Evolutionary conservation across 2,329 filamentous ascomycete genomes (phyloP), one percentile per base, ranked within the genome.

Genomic region (Monosporascus sp.): DNA sequence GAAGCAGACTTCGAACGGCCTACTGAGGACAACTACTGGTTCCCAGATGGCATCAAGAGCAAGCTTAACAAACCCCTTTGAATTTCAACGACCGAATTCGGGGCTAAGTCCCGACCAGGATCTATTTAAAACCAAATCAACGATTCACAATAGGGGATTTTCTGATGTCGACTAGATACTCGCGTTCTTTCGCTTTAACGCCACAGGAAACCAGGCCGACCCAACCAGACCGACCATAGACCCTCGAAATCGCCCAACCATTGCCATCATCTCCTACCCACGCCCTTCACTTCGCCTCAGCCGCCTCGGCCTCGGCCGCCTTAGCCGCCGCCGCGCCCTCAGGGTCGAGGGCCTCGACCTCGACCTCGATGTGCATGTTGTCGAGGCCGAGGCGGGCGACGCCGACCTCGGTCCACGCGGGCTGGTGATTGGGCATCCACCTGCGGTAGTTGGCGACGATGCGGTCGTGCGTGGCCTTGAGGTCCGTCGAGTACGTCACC

Each of bases 351-450:
- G 79, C 78, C 8, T 70, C 68, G 9, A 81, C 80, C 64, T 85
- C 81, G 63, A 85, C 79, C 67, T 85, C 81, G 3, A 85, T 72
- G 22, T 69, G 63, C 81, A 85, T 85, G 35, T 70, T 72, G 27
- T 74, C 71, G 52, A 71, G 64, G 0, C 69, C 80, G 6, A 85
- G 62, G 37, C 67, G 59, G 1, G 67, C 58, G 1, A 84, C 80
- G 0, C 76, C 80, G 15, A 84, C 66, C 52, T 67, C 71, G 0
- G 80, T 84, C 77, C 77, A 81, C 1, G 80, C 68, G 0, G 80
- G 80, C 54, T 73, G 61, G 58, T 83, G 78, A 35, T 76, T 60
- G 0, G 79, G 79, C 67, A 79, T 75, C 65, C 73, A 81, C 56
- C 75, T 75, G 52, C 67, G 67, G 44, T 82, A 72, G 48, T 78